Evolutionary conservation across 768 basidiomycete genomes (phyloP), one percentile per base, ranked within the genome.

Genomic region (Suillus occidentalis): DNA sequence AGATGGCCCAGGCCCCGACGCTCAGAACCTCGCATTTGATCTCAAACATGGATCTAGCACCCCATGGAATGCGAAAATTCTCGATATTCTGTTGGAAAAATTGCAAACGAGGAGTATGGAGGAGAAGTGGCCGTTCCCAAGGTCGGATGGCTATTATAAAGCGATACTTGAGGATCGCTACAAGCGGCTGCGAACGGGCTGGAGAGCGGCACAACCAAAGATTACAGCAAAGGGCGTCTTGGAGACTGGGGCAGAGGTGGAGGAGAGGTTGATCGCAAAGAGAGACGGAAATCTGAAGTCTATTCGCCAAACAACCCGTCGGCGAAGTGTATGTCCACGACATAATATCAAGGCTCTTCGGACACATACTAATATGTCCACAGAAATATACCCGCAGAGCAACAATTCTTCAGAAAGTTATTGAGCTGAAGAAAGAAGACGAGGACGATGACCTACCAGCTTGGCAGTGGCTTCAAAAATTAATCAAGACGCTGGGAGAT

Each of bases 1-100:
- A 45, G 62, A 66, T 57, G 66, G 65, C 2, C 63, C 65, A 20
- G 47, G 52, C 47, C 68, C 66, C 0, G 20, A 67, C 40, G 6
- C 7, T 12, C 8, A 65, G 10, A 37, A 37, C 13, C 12, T 69
- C 1, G 39, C 61, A 13, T 67, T 69, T 3, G 45, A 69, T 45
- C 55, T 69, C 4, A 22, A 9, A 10, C 13, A 36, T 6, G 47
- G 47, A 25, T 49, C 5, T 49, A 49, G 12, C 12, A 49, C 22
- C 12, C 31, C 28, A 4, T 67, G 66, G 66, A 67, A 64, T 37
- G 12, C 45, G 0, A 42, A 10, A 28, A 61, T 67, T 34, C 66
- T 67, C 3, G 31, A 68, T 14, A 2, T 16, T 22, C 13, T 68
- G 16, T 20, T 49, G 25, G 49, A 56, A 55, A 43, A 62, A 5